Conservation (phyloP, 2,329 filamentous ascomycete genomes). For the Claviceps fusiformis region DNA sequence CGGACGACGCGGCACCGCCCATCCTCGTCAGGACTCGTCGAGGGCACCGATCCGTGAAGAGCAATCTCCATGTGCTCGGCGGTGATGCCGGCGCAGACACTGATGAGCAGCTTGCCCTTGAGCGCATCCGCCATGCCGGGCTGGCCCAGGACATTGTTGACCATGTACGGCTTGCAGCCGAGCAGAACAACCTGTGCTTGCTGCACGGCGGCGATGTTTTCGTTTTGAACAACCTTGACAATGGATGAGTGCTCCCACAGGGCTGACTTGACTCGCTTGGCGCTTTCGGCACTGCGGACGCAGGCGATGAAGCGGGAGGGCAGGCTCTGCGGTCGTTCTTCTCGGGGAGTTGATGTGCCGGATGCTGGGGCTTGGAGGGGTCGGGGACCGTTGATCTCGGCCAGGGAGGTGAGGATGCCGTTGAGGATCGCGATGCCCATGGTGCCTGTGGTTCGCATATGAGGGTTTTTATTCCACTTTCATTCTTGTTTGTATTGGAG, state of each 20-base stretch:
- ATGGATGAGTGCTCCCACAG: slow-evolving; percentile 48
- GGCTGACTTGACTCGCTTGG: slow-evolving; percentile 51
- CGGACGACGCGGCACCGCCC: slow-evolving; percentile 53
- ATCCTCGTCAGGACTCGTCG: slow-evolving; percentile 30
- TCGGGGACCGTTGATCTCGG: slow-evolving; percentile 32
- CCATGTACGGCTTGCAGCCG: slow-evolving; percentile 68
- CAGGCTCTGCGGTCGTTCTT: slow-evolving; percentile 41
- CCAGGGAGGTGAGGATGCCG: slow-evolving; percentile 62
- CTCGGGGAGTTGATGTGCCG: slow-evolving; percentile 28
- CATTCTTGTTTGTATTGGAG: background rate
- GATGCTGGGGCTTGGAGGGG: slow-evolving; percentile 30
- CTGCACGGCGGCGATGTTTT: slow-evolving; percentile 55
- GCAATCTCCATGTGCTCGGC: slow-evolving; percentile 52
- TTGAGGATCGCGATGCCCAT: slow-evolving; percentile 77
- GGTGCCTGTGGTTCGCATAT: slow-evolving; percentile 39
- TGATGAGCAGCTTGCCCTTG: slow-evolving; percentile 67
- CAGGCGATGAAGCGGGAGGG: slow-evolving; percentile 71
- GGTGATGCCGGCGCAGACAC: slow-evolving; percentile 66
- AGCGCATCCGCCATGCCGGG: slow-evolving; percentile 60
- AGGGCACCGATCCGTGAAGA: slow-evolving; percentile 42
- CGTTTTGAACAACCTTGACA: slow-evolving; percentile 54
- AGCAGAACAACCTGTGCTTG: slow-evolving; percentile 63
- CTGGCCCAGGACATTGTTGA: slow-evolving; percentile 51
- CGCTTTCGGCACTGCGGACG: slow-evolving; percentile 56
- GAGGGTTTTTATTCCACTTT: background rate